These are phyloP conservation scores for Talaromyces verruculosus DNA, from an alignment of 2,329 filamentous ascomycete genomes.

Conservation along the genomic window DNA sequence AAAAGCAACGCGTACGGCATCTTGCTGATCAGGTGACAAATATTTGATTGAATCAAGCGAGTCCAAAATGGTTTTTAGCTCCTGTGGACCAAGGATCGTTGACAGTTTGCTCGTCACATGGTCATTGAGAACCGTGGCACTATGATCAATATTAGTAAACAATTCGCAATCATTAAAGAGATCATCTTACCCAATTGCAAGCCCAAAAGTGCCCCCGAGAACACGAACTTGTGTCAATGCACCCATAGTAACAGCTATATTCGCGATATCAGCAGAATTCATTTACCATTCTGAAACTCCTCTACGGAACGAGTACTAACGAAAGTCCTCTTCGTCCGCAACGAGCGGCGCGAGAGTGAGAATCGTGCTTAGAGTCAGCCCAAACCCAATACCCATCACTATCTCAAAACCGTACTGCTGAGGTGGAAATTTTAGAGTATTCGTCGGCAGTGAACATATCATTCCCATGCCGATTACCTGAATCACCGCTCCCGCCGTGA, in stretches of 20 bases:
- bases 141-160: not conserved
- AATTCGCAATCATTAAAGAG: not conserved
- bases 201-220: constrained; percentile 38
- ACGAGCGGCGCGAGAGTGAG: constrained; percentile 35
- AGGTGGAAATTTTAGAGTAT: constrained; percentile 21
- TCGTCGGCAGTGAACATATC: constrained; percentile 27
- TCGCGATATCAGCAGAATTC: not conserved
- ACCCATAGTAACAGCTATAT: constrained; percentile 38
- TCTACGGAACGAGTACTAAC: constrained; percentile 24
- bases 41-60: constrained; percentile 9
- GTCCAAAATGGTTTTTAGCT: constrained; percentile 4
- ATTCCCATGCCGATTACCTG: constrained; percentile 39
- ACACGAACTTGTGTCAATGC: constrained; percentile 41
- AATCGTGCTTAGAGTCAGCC: constrained; percentile 33
- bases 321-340: constrained; percentile 32
- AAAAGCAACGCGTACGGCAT: constrained; percentile 16
- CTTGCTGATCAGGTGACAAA: not conserved
- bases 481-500: constrained; percentile 31
- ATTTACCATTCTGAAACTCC: not conserved
- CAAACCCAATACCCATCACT: constrained; percentile 42
- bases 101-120: constrained; percentile 7
- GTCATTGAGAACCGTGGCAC: constrained; percentile 13
- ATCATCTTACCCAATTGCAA: constrained; percentile 34
- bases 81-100: not conserved
- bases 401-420: constrained; percentile 38